Evolutionary conservation across 176 grass and related monocot genomes (phyloP), one percentile per base, ranked within the genome.

Genomic region (Avena atlantica): DNA sequence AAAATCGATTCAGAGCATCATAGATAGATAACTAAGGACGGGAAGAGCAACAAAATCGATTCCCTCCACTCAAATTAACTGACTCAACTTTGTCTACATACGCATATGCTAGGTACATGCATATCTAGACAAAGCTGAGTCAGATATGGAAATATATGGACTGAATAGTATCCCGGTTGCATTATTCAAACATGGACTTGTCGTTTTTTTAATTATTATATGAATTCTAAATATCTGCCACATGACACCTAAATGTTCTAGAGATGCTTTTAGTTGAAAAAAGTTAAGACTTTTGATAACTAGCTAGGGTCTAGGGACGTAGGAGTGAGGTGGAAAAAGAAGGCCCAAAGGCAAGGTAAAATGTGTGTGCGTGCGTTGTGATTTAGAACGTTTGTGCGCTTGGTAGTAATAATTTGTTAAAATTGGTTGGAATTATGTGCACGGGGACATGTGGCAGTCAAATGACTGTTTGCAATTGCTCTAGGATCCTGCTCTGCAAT

Each of bases 401-500:
- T 14, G 2, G 29, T 3, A 66, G 64, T 66, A 66, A 29, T 66
- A 66, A 14, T 66, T 34, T 66, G 25, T 31, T 66, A 66, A 31
- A 16, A 16, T 66, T 65, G 12, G 31, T 58, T 58, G 53, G 23
- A 58, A 59, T 72, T 37, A 6, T 64, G 25, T 50, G 40, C 40
- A 15, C 3, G 60, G 55, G 25, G 69, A 74, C 70, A 82, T 20
- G 8, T n/a, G 76, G 68, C 76, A 68, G 23, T 58, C 78, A 79
- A 70, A 65, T 56, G 36, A 57, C 40, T 53, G 76, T 61, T 91
- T 68, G 27, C 25, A 76, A 52, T 88, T 83, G 58, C 40, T 71
- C 70, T 60, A 42, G 37, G 27, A 42, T 69, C 24, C 67, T 88
- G 76, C 81, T 75, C 81, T 52, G 76, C 58, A 80, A 81, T 63